These are phyloP conservation scores for Daedaleopsis sinensis DNA, from an alignment of 768 basidiomycete species.

Conservation along the genomic window DNA sequence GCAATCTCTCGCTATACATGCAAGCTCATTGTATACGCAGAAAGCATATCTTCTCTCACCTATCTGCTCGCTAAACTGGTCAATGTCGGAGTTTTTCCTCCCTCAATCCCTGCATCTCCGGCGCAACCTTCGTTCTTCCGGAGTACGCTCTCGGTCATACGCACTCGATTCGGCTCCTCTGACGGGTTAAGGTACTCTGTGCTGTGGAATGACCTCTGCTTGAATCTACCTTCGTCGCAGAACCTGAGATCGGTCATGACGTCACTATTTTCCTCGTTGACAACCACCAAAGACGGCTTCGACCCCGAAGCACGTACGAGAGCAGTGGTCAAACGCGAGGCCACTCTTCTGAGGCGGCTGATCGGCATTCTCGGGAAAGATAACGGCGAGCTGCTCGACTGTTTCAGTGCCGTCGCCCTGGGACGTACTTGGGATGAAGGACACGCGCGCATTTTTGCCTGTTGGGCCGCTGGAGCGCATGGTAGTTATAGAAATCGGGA, in stretches of 20 bases:
- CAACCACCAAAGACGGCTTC: constrained; percentile 32
- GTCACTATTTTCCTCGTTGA: constrained; percentile 59
- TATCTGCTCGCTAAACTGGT: constrained; percentile 69
- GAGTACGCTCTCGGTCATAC: constrained; percentile 51
- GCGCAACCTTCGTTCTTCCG: constrained; percentile 76
- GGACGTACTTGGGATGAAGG: constrained; percentile 62
- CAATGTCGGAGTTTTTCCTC: constrained; percentile 67
- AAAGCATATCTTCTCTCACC: constrained; percentile 44
- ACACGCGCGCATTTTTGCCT: constrained; percentile 64
- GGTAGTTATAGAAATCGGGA: constrained; percentile 35
- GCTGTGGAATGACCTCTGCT: constrained; percentile 52
- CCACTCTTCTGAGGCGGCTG: constrained; percentile 50
- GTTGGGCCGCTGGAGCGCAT: constrained; percentile 62
- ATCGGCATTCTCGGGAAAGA: constrained; percentile 53
- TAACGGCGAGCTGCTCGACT: constrained; percentile 55
- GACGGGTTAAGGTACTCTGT: constrained; percentile 42
- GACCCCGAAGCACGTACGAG: constrained; percentile 39
- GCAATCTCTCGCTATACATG: constrained; percentile 4
- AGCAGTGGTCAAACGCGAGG: constrained; percentile 55
- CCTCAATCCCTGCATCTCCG: constrained; percentile 48
- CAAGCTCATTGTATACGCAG: constrained; percentile 28
- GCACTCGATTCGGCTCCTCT: constrained; percentile 36
- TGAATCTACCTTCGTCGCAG: constrained; percentile 50
- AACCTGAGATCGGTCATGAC: constrained; percentile 59
- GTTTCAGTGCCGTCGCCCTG: constrained; percentile 49